Conservation (phyloP, 768 basidiomycete species). For the Leccinum boreale region DNA sequence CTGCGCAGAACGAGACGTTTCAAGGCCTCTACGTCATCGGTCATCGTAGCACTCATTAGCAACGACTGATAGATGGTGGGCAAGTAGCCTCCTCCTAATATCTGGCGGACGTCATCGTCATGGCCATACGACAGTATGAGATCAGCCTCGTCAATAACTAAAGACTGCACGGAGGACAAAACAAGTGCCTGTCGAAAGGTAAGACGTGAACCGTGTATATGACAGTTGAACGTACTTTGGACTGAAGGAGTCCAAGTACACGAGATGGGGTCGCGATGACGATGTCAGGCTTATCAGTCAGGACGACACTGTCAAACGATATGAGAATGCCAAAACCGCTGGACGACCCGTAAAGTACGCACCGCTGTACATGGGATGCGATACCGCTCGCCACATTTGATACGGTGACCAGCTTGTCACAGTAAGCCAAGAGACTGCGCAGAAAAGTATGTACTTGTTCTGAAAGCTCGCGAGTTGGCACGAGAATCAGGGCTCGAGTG, state of each 20-base stretch:
- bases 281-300: conserved; percentile 75
- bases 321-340: neutral
- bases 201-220: neutral
- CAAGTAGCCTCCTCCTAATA: conserved; percentile 64
- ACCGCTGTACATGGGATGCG: conserved; percentile 71
- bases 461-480: conserved; percentile 89
- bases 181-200: conserved; percentile 52
- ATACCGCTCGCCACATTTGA: conserved; percentile 78
- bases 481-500: conserved; percentile 76
- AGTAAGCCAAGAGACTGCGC: conserved; percentile 65
- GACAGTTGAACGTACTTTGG: conserved; percentile 47
- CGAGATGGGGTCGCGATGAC: conserved; percentile 78
- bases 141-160: conserved; percentile 98
- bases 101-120: conserved; percentile 79
- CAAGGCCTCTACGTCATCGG: conserved; percentile 88
- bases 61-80: conserved; percentile 88
- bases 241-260: conserved; percentile 61
- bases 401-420: conserved; percentile 67
- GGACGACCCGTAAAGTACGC: conserved; percentile 11
- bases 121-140: conserved; percentile 96
- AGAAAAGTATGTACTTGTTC: conserved; percentile 84
- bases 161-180: conserved; percentile 66
- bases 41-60: conserved; percentile 97
- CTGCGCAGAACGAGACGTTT: conserved; percentile 85
- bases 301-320: conserved; percentile 37